Percentiles rank a stretch among this genome's conserved stretches.
Conservation (phyloP, 192 early-diverging fungal species). For the Backusella mclennaniae region DNA sequence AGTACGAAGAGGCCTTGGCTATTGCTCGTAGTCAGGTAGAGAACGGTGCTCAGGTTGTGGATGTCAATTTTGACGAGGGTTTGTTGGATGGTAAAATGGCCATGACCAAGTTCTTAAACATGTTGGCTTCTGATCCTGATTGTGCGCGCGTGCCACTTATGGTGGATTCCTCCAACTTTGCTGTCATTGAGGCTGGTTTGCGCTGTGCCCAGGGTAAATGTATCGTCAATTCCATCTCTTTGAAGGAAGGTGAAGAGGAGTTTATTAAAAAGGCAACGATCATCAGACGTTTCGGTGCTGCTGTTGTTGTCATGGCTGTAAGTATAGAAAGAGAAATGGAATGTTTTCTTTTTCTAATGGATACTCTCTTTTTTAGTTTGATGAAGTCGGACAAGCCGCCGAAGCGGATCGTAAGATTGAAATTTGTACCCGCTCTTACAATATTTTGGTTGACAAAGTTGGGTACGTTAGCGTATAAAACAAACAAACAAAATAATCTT, state of each 20-base stretch:
- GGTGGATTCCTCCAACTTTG: constrained; percentile 98
- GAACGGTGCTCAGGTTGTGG: constrained; percentile 92
- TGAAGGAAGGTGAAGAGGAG: constrained; percentile 93
- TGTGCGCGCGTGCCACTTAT: constrained; percentile 84
- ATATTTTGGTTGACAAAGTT: constrained; percentile 80
- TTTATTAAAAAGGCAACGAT: constrained; percentile 90
- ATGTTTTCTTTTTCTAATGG: not conserved
- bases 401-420: constrained; percentile 80
- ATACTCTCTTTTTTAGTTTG: constrained; percentile 54
- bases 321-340: constrained; percentile 14
- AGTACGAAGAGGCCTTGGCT: constrained; percentile 91
- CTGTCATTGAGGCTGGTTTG: constrained; percentile 92
- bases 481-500: no score
- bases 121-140: constrained; percentile 93
- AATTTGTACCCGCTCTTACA: constrained; percentile 90
- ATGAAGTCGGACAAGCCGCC: constrained; percentile 92
- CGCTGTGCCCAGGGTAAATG: constrained; percentile 97
- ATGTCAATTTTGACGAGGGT: constrained; percentile 97
- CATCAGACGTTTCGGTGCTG: constrained; percentile 89
- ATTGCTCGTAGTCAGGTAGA: constrained; percentile 95
- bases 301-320: constrained; percentile 94
- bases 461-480: constrained; percentile 35
- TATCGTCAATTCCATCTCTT: constrained; percentile 95
- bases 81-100: constrained; percentile 92
- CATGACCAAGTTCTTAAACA: constrained; percentile 93